Percentiles rank a stretch among this genome's conserved stretches.
phyloP scores from a whole-genome alignment of 2,329 filamentous ascomycete species.

The Clonostachys rhizophaga region DNA sequence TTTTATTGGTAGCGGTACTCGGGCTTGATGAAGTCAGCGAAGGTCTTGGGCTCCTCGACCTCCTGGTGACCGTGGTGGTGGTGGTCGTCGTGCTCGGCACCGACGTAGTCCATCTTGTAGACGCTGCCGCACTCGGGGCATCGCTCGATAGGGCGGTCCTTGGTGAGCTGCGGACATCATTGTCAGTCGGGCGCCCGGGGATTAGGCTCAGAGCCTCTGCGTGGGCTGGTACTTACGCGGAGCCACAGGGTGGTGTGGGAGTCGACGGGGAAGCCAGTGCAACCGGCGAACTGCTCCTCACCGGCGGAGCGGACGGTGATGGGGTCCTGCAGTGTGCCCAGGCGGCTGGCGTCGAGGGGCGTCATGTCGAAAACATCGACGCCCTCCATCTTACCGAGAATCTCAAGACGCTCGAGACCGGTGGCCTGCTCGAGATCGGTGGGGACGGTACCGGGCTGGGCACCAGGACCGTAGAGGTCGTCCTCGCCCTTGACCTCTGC shows the following conservation, averaged over 20 bases:
- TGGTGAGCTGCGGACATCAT: conserved; percentile 59
- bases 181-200: not conserved
- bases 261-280: conserved; percentile 90
- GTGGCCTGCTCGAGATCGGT: conserved; percentile 95
- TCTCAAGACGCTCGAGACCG: conserved; percentile 96
- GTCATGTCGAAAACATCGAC: conserved; percentile 98
- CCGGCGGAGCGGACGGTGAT: conserved; percentile 88
- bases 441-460: conserved; percentile 74
- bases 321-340: conserved; percentile 87
- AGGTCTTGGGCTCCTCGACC: conserved; percentile 87
- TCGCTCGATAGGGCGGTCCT: conserved; percentile 86
- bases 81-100: conserved; percentile 70
- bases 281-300: conserved; percentile 94
- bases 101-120: conserved; percentile 97
- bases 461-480: conserved; percentile 86
- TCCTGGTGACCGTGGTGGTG: conserved; percentile 50
- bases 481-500: conserved; percentile 76
- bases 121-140: conserved; percentile 96
- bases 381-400: conserved; percentile 98
- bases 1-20: conserved; percentile 74
- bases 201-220: not conserved
- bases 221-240: conserved; percentile 53
- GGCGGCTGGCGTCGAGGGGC: conserved; percentile 85
- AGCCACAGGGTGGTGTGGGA: conserved; percentile 90
- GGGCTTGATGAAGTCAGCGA: conserved; percentile 92